Evolutionary conservation across 768 basidiomycete genomes (phyloP), one percentile per base, ranked within the genome.

Genomic region (Candolleomyces eurysporus): DNA sequence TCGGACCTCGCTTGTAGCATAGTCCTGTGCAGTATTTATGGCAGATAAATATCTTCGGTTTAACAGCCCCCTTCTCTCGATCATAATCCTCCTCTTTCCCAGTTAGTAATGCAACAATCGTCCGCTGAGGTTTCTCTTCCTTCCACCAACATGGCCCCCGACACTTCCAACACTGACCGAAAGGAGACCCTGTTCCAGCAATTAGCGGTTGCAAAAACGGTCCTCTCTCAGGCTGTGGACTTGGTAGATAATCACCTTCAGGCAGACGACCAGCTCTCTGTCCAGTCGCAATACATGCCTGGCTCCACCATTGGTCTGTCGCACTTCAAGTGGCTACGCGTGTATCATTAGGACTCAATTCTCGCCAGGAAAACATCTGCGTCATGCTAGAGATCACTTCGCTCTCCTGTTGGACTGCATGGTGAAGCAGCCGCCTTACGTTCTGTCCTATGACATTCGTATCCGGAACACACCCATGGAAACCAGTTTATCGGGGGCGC

Each of bases 371-470:
- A 94, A 94, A 75, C 92, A 94, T 70, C 70, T 94, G 48, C 86
- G 92, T 43, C 92, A 94, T 78, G 91, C 90, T 22, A 81, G 89
- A 59, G 92, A 94, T 68, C 93, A 94, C 68, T 94, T 91, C 69
- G 77, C 80, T 57, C 81, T 93, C 30, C 79, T 93, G 5, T 67
- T 86, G 48, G 83, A 88, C 39, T 83, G 80, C 49, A 73, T 87
- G 55, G 68, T 76, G 45, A 67, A 65, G 21, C 76, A 79, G 13
- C 68, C 78, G 30, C 80, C 82, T 19, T 78, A 82, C 67, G 74
- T 84, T 48, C 69, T 94, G 56, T 90, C 87, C 16, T 94, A 94
- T 70, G 92, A 94, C 71, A 80, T 82, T 17, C 82, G 92, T 67
- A 78, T 76, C 63, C 84, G 92, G 48, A 90, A 92, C 70, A 92